Evolutionary conservation across 2,329 filamentous ascomycete species (phyloP).

Genomic region (Epichloe sylvatica): DNA sequence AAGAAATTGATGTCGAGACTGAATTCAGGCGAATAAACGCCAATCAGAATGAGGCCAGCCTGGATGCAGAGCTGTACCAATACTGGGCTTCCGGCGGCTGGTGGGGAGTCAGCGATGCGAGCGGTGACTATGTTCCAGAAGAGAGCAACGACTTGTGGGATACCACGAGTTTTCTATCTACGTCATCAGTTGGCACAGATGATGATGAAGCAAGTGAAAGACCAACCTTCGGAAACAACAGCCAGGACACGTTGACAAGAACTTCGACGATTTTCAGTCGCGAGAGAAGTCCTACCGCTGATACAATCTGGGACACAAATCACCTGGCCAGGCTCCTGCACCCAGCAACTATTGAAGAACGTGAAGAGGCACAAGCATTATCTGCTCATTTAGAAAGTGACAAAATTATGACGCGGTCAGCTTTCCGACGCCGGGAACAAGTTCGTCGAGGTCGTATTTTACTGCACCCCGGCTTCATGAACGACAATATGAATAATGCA

Average conservation of each 20-base stretch:
- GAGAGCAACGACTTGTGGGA: slow-evolving; percentile 49
- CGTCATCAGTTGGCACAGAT: slow-evolving; percentile 26
- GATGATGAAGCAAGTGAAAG: slow-evolving; percentile 27
- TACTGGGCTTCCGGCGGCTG: slow-evolving; percentile 77
- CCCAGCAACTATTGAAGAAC: slow-evolving; percentile 62
- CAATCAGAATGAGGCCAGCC: slow-evolving; percentile 42
- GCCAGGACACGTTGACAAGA: slow-evolving; percentile 62
- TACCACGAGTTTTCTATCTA: slow-evolving; percentile 66
- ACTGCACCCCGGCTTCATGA: slow-evolving; percentile 16
- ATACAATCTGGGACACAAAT: slow-evolving; percentile 48
- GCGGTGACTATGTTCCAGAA: slow-evolving; percentile 58
- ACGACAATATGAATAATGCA: slow-evolving; percentile 4
- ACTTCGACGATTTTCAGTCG: slow-evolving; percentile 31
- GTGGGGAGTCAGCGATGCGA: slow-evolving; percentile 72
- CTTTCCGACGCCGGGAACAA: slow-evolving; percentile 54
- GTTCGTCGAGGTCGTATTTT: slow-evolving; percentile 54
- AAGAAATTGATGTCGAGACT: slow-evolving; percentile 65
- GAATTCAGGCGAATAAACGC: slow-evolving; percentile 51
- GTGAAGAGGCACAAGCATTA: slow-evolving; percentile 66
- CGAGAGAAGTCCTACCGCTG: slow-evolving; percentile 44
- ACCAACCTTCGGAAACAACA: slow-evolving; percentile 36
- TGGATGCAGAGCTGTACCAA: slow-evolving; percentile 63
- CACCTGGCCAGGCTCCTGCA: slow-evolving; percentile 72
- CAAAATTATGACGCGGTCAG: slow-evolving; percentile 66
- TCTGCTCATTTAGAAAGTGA: slow-evolving; percentile 63